A percentile compares a stretch with the other conserved stretches of the same genome.
Conservation (phyloP, 352 stramenopile genomes). For the Pythium plurisporium region DNA sequence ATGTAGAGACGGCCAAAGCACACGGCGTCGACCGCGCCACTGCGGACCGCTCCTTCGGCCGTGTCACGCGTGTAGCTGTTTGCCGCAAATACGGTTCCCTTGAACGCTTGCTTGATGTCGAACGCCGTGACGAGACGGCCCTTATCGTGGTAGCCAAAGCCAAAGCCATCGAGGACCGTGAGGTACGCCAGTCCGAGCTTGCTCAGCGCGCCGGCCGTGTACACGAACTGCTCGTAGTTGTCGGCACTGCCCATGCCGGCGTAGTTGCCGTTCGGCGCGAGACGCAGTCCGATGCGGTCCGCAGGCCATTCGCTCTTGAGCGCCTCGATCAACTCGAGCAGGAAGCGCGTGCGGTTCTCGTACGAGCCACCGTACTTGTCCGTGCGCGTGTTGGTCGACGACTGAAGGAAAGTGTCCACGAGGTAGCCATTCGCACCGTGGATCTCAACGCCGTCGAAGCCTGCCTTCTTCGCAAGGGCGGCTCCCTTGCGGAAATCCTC, state of each 20-base stretch:
- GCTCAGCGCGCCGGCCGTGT: conserved; percentile 33
- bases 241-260: conserved; percentile 35
- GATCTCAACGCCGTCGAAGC: conserved; percentile 39
- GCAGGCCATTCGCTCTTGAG: neutral
- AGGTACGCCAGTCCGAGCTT: conserved; percentile 33
- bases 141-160: conserved; percentile 32
- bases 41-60: conserved; percentile 21
- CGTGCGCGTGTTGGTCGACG: conserved; percentile 48
- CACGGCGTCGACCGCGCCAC: conserved; percentile 24
- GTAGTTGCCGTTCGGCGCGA: conserved; percentile 1
- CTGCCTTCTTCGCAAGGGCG: conserved; percentile 38
- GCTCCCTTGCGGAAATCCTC: conserved; percentile 43
- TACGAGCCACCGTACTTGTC: conserved; percentile 67
- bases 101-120: conserved; percentile 29
- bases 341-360: conserved; percentile 54
- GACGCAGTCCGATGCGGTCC: neutral
- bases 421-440: conserved; percentile 87
- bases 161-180: conserved; percentile 29
- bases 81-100: conserved; percentile 39
- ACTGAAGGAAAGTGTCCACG: conserved; percentile 78
- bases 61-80: conserved; percentile 27
- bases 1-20: conserved; percentile 36
- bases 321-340: conserved; percentile 31
- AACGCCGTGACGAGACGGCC: conserved; percentile 22
- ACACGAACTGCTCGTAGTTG: conserved; percentile 43